Evolutionary conservation across 2,329 filamentous ascomycete genomes (phyloP), one percentile per base, ranked within the genome.

Genomic region (Nigrograna mackinnonii): DNA sequence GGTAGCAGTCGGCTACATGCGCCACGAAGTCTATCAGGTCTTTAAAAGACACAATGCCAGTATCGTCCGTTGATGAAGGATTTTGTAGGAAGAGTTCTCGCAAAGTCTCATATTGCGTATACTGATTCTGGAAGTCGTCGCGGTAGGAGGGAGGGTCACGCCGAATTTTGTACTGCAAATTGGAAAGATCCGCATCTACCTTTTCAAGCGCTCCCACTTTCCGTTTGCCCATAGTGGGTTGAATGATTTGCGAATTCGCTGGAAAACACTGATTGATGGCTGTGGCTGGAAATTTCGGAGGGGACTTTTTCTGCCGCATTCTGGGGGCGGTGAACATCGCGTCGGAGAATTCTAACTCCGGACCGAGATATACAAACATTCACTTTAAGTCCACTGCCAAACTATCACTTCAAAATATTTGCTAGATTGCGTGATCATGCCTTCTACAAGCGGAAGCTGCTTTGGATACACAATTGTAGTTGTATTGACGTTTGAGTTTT

Each of bases 161-260:
- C 52, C 87, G 83, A 64, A 96, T 91, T 74, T 95, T 96, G 76
- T 95, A 89, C 67, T 95, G 91, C 38, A 96, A 76, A 71, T 87
- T 94, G 51, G 90, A 85, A 61, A 52, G 51, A 18, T 66, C 59
- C 22, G 91, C 91, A 66, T 96, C 91, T 57, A 53, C 84, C 79
- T 96, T 96, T 74, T 96, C 91, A 70, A 96, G 84, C 47, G 91
- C 91, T 42, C 88, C 89, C 45, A 96, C 81, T 75, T 94, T 95
- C 69, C 91, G 82, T 74, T 96, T 96, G 46, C 84, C 88, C 84
- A 90, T 94, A 24, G 32, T 36, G 22, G 18, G 14, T 26, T 13
- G 7, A 19, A 22, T 28, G 17, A 26, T 21, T 22, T 31, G 22
- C 12, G 34, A 18, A n/a, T 34, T 4, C 17, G 22, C 6, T 14